Percentiles rank a stretch among this genome's conserved stretches.
These are phyloP conservation scores for Beauveria brongniartii DNA, from an alignment of 2,329 filamentous ascomycete species.

Conservation along the genomic window DNA sequence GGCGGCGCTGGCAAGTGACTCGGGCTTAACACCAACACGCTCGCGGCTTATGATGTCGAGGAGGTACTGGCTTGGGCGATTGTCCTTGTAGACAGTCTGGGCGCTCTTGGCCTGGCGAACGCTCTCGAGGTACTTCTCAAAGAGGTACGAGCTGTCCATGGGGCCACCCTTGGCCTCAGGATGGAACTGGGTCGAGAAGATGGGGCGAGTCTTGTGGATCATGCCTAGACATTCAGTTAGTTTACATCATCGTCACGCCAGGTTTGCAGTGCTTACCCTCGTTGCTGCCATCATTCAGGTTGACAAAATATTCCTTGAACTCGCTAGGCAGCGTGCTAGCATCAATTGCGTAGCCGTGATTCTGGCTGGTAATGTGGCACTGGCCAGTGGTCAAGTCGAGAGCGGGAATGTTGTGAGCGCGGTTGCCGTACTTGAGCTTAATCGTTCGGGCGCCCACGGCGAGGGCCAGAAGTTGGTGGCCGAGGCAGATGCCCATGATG, in stretches of 20 bases:
- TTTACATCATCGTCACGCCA: background rate
- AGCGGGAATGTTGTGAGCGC: conserved; percentile 96
- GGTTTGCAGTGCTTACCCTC: conserved; percentile 51
- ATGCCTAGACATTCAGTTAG: conserved; percentile 43
- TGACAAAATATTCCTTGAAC: conserved; percentile 98
- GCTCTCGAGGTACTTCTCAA: conserved; percentile 91
- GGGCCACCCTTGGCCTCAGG: conserved; percentile 96
- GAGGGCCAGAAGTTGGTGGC: conserved; percentile 90
- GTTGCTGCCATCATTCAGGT: conserved; percentile 95
- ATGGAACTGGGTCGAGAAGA: conserved; percentile 98
- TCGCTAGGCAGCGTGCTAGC: conserved; percentile 71
- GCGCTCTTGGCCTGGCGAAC: conserved; percentile 83
- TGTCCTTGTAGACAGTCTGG: conserved; percentile 73
- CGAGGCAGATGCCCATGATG: conserved; percentile 96
- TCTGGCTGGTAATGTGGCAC: conserved; percentile 98
- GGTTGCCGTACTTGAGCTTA: conserved; percentile 99
- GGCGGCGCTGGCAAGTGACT: conserved; percentile 6
- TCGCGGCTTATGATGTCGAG: conserved; percentile 90
- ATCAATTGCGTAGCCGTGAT: conserved; percentile 96
- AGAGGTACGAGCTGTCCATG: conserved; percentile 90
- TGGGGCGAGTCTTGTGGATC: conserved; percentile 91
- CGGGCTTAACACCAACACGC: conserved; percentile 78
- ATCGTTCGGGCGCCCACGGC: conserved; percentile 82
- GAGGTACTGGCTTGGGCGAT: conserved; percentile 77
- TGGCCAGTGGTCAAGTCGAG: conserved; percentile 90